These are phyloP conservation scores for Aeschynomene evenia DNA, from an alignment of 306 rosid genomes.

Conservation along the genomic window DNA sequence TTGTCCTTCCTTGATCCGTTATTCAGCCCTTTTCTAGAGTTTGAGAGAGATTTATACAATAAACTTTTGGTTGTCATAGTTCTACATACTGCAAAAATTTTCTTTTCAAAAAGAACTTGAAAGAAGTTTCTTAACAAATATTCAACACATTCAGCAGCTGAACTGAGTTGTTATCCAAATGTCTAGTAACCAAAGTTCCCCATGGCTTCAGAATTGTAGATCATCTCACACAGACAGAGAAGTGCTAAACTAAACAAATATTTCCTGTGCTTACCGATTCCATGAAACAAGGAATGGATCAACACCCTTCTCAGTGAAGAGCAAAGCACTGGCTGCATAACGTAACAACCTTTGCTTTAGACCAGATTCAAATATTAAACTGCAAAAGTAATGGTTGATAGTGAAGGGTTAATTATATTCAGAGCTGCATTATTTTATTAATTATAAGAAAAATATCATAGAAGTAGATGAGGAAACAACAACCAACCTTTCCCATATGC, in stretches of 20 bases:
- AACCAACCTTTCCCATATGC: conserved; percentile 94
- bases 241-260: conserved; percentile 8
- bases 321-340: conserved; percentile 68
- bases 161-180: neutral
- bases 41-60: neutral
- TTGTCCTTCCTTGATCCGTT: neutral
- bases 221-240: neutral
- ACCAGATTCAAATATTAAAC: conserved; percentile 66
- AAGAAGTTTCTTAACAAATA: neutral
- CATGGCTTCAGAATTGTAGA: conserved; percentile 16
- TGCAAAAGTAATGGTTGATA: conserved; percentile 41
- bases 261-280: conserved; percentile 69
- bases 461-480: conserved; percentile 22
- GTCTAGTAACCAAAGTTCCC: neutral
- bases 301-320: conserved; percentile 57
- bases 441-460: neutral
- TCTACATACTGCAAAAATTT: neutral
- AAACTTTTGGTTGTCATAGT: neutral
- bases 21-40: no score
- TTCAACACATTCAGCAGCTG: neutral
- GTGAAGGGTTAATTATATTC: conserved; percentile 19
- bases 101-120: neutral
- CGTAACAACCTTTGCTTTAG: conserved; percentile 67
- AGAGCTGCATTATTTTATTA: neutral
- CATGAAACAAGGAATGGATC: conserved; percentile 91